Conservation (phyloP, 495 filamentous ascomycete genomes). For the Neurospora intermedia region DNA sequence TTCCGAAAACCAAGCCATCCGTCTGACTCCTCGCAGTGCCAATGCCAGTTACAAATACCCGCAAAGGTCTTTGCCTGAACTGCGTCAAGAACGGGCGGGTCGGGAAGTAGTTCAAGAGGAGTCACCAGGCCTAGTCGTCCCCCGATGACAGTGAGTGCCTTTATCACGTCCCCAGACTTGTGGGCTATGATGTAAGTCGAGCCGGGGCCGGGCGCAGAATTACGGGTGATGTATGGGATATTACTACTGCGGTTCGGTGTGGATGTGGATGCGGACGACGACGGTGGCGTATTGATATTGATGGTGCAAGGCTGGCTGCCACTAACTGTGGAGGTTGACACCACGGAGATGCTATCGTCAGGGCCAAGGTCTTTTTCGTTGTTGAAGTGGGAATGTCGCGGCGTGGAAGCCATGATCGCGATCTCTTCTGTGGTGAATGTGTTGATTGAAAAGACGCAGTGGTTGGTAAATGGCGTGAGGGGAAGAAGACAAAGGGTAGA, state of each 20-base stretch:
- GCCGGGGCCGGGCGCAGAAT: not conserved
- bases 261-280: not conserved
- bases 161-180: not conserved
- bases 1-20: not conserved
- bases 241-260: not conserved
- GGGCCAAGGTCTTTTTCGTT: not conserved
- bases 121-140: fast-evolving
- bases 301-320: not conserved
- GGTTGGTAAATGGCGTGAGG: not conserved
- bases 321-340: not conserved
- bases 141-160: not conserved
- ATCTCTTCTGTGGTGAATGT: not conserved
- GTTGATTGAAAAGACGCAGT: not conserved
- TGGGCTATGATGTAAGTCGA: not conserved
- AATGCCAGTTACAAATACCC: not conserved
- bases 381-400: not conserved
- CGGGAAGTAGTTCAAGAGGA: not conserved
- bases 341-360: not conserved
- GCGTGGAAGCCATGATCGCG: not conserved
- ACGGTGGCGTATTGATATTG: not conserved
- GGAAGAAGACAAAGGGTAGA: not conserved
- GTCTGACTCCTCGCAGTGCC: not conserved
- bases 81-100: not conserved
- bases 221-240: not conserved
- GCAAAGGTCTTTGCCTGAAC: not conserved